Base-by-base conservation (phyloP, 208 protist genomes). In the Leishmania major region DNA sequence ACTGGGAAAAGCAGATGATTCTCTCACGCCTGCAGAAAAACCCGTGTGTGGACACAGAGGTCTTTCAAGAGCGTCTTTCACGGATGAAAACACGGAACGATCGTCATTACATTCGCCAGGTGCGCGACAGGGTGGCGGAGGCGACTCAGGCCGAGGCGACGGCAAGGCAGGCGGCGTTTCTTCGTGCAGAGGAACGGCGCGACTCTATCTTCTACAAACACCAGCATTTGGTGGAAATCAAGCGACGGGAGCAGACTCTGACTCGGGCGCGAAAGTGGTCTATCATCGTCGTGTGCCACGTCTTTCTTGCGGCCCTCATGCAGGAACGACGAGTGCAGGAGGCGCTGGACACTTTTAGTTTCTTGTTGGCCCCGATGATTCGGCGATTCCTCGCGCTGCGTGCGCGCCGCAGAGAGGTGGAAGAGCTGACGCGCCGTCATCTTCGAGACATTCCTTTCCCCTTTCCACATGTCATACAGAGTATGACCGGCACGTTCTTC, bases 401-500 rank as follows among this genome's bases (percentile, higher is more conserved):
- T 37, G 84, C 60, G 19, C 70, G 75, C 40, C 88, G 89, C 13
- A 77, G 64, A 22, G 91, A 90, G 35, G 77, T 84, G 11, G 88
- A 64, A 17, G 80, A 84, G 40, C 79, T 96, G 67, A 94, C 92
- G 57, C 71, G 79, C 82, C 37, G 75, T 28, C 88, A 96, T 77
- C 79, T 95, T n/a, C 71, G 79, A 22, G 88, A 93, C 53, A 97
- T 96, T 74, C 94, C 94, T 5, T 94, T 94, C 79, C 93, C 93
- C 28, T 88, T 76, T 45, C 92, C 94, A 0, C 53, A 93, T n/a
- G 76, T 97, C 28, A 97, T 97, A 72, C 87, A 92, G 59, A 89
- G 88, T 72, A 97, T 97, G 94, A 78, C 89, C 25, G 94, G 94
- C 45, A 93, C 89, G 35, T 97, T 97, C 80, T 97, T 97, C 71